Percentiles rank a stretch among this genome's conserved stretches.
Evolutionary conservation across 192 early-diverging fungal genomes (phyloP).

Genomic region (Allomyces macrogynus): DNA sequence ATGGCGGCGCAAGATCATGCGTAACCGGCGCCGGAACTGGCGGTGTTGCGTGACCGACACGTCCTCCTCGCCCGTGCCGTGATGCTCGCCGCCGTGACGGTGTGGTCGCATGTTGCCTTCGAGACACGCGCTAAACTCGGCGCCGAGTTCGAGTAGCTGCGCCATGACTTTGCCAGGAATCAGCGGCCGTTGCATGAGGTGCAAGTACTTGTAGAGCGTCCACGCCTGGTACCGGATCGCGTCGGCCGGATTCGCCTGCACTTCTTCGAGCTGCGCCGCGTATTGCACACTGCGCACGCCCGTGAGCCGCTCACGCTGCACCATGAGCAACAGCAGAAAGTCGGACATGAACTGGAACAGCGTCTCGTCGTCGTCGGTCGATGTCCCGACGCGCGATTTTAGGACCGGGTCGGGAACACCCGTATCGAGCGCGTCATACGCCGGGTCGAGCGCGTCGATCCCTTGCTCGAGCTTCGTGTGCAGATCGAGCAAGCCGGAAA

Average conservation of each 20-base stretch:
- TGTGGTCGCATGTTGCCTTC: not conserved
- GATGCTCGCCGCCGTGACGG: not conserved
- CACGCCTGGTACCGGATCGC: not conserved
- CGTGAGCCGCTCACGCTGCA: not conserved
- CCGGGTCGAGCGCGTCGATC: not conserved
- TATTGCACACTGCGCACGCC: not conserved
- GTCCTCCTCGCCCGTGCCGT: conserved; percentile 10
- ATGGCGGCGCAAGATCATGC: too few relatives aligned
- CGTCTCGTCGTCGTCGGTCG: not conserved
- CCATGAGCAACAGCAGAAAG: not conserved
- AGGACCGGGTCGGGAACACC: too few relatives aligned
- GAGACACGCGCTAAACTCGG: not conserved
- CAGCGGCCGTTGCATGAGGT: not conserved
- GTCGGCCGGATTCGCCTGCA: not conserved
- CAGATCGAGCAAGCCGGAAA: not conserved
- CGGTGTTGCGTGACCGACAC: conserved; percentile 21
- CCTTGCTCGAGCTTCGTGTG: not conserved
- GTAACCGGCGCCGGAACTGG: conserved; percentile 3
- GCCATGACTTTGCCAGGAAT: not conserved
- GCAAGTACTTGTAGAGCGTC: not conserved
- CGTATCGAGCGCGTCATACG: not conserved
- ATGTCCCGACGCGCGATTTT: not conserved
- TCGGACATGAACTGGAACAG: not conserved
- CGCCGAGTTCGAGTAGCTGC: not conserved
- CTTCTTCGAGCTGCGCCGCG: not conserved